A percentile compares a stretch with the other conserved stretches of the same genome.
These are phyloP conservation scores for Rhodotorula sp. DNA, from an alignment of 1,284 basidiomycete genomes.

Conservation along the genomic window DNA sequence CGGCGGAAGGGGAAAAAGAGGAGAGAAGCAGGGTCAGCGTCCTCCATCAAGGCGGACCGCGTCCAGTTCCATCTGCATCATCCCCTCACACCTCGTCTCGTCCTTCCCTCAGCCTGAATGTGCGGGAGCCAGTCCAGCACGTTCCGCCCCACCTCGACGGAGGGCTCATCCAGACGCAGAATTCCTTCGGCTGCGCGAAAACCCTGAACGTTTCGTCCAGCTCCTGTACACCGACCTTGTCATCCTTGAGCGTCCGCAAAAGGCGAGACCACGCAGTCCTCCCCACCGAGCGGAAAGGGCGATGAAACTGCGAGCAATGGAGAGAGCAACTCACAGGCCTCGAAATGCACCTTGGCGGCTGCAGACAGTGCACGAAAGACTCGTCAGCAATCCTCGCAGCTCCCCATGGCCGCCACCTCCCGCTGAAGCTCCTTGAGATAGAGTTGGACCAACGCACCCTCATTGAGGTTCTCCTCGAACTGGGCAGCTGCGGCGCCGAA, in stretches of 20 bases:
- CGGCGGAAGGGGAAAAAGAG: background rate
- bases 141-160: background rate
- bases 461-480: constrained; percentile 31
- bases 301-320: background rate
- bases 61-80: no score
- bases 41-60: background rate
- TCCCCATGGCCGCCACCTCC: no score
- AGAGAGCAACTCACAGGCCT: constrained; percentile 26
- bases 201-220: no score
- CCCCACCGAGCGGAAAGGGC: background rate
- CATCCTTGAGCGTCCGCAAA: background rate
- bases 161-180: background rate
- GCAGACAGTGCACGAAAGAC: background rate
- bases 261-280: background rate
- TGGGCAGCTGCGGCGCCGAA: constrained; percentile 22
- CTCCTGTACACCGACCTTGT: no score
- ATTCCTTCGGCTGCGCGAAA: no score
- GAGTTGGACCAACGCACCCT: background rate
- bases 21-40: background rate
- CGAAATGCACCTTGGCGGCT: constrained; percentile 31
- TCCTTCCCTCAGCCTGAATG: no score
- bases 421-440: background rate
- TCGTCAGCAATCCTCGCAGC: background rate
- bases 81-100: no score
- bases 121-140: background rate